A percentile compares a stretch with the other conserved stretches of the same genome.
Evolutionary conservation across 352 stramenopile genomes (phyloP).

Genomic region (Phytophthora nicotianae): DNA sequence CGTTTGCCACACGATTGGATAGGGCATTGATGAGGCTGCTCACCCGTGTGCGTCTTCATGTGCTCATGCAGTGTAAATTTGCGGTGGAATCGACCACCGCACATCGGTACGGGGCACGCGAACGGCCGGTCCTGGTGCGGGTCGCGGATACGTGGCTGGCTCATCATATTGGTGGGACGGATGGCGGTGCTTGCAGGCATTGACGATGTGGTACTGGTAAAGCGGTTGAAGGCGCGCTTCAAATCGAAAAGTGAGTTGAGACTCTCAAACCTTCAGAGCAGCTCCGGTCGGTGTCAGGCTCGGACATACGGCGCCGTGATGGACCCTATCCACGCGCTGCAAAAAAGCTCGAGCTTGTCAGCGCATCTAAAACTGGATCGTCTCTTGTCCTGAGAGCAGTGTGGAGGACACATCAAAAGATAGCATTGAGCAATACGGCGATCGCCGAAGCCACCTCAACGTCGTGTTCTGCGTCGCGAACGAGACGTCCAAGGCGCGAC

Average conservation of each 20-base stretch:
- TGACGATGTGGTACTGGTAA: slow-evolving; percentile 1
- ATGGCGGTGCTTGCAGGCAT: slow-evolving; percentile 26
- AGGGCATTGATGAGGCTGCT: slow-evolving; percentile 69
- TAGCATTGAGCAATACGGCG: slow-evolving; percentile 26
- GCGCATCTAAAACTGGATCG: slow-evolving; percentile 2
- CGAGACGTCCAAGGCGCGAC: slow-evolving; percentile 13
- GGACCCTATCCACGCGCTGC: neutral
- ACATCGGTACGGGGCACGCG: slow-evolving; percentile 36
- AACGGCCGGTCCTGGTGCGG: slow-evolving; percentile 40
- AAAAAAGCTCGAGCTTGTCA: slow-evolving; percentile 8
- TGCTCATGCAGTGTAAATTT: slow-evolving; percentile 78
- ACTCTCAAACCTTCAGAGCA: neutral
- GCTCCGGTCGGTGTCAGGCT: slow-evolving; percentile 5
- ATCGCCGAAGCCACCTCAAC: slow-evolving; percentile 1
- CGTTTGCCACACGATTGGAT: slow-evolving; percentile 54
- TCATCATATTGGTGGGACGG: slow-evolving; percentile 13
- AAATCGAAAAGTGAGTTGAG: slow-evolving; percentile 43
- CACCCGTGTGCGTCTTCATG: slow-evolving; percentile 79
- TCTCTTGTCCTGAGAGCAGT: slow-evolving; percentile 6
- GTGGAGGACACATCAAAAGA: slow-evolving; percentile 38
- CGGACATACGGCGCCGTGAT: slow-evolving; percentile 8
- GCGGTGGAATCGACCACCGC: slow-evolving; percentile 59
- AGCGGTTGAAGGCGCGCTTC: slow-evolving; percentile 13
- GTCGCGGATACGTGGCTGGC: slow-evolving; percentile 26
- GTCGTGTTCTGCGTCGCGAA: slow-evolving; percentile 16